These are phyloP conservation scores for Candida gigantensis DNA, from an alignment of 1,139 yeast genomes.

Conservation along the genomic window DNA sequence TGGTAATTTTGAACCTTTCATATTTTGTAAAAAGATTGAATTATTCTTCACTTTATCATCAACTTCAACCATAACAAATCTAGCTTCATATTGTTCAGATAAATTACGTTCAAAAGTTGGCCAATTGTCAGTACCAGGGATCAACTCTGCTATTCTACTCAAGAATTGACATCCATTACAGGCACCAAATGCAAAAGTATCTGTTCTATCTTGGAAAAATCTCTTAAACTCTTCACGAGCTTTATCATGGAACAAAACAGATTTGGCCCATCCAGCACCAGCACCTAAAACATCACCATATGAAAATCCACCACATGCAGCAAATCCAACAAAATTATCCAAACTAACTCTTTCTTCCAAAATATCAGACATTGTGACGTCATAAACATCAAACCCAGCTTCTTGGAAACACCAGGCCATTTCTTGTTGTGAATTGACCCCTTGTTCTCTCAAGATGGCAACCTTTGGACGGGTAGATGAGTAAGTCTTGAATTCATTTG, in stretches of 20 bases:
- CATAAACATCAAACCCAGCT: conserved; percentile 92
- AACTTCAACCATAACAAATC: conserved; percentile 88
- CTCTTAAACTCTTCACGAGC: conserved; percentile 74
- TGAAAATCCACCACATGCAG: conserved; percentile 99
- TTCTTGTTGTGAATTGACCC: conserved; percentile 97
- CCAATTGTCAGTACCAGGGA: conserved; percentile 97
- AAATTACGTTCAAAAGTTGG: conserved; percentile 91
- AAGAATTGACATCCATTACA: conserved; percentile 99
- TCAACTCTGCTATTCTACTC: conserved; percentile 80
- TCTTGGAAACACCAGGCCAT: conserved; percentile 97
- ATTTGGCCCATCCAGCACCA: conserved; percentile 99
- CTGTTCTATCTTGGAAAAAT: conserved; percentile 83
- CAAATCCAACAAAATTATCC: conserved; percentile 84
- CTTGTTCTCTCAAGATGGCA: conserved; percentile 97
- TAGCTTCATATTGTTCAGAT: conserved; percentile 96
- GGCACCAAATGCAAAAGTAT: conserved; percentile 98
- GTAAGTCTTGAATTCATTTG: conserved; percentile 26
- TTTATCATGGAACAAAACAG: conserved; percentile 82
- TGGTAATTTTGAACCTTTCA: conserved; percentile 91
- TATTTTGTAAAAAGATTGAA: conserved; percentile 79
- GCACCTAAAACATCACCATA: conserved; percentile 99
- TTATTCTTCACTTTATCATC: conserved; percentile 49
- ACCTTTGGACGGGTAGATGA: conserved; percentile 66
- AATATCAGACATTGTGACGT: conserved; percentile 96
- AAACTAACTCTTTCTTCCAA: conserved; percentile 72